Conservation (phyloP, 495 filamentous ascomycete genomes). For the Neurospora sp. region DNA sequence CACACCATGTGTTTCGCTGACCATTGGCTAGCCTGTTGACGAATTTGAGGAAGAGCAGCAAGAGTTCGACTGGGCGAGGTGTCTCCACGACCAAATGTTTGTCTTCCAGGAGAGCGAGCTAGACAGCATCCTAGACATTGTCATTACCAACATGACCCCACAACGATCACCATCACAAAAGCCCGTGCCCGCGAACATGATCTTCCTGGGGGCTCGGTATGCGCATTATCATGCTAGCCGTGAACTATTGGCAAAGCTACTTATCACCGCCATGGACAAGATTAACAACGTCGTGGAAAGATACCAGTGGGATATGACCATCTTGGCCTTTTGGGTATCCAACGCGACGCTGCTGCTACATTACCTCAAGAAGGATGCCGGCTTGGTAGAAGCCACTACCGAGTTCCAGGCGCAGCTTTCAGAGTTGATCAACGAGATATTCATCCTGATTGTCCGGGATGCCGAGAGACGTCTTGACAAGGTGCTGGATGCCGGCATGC, state of each 20-base stretch:
- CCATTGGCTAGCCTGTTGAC: conserved; percentile 51
- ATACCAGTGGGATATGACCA: conserved; percentile 99
- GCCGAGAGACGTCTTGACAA: conserved; percentile 98
- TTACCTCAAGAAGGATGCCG: conserved; percentile 91
- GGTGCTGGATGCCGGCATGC: conserved; percentile 81
- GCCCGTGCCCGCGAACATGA: conserved; percentile 91
- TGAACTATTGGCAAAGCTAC: conserved; percentile 69
- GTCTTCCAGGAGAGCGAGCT: conserved; percentile 95
- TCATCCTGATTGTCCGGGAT: conserved; percentile 95
- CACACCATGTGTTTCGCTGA: conserved; percentile 5
- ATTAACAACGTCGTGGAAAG: conserved; percentile 92
- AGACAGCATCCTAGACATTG: conserved; percentile 79
- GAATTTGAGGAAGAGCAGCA: conserved; percentile 83
- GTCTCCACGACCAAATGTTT: conserved; percentile 98
- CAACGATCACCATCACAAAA: conserved; percentile 94
- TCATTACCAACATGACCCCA: conserved; percentile 97
- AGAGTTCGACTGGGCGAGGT: conserved; percentile 96
- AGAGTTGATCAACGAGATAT: conserved; percentile 96
- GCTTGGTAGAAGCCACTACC: conserved; percentile 69
- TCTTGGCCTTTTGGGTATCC: conserved; percentile 96
- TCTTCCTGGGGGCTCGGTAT: conserved; percentile 92
- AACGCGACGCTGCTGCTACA: conserved; percentile 92
- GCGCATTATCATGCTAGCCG: conserved; percentile 91
- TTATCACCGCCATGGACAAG: conserved; percentile 84
- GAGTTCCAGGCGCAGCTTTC: conserved; percentile 89